phyloP scores from a whole-genome alignment of 2,329 filamentous ascomycete genomes.

The Trichocomaceae sp. region DNA sequence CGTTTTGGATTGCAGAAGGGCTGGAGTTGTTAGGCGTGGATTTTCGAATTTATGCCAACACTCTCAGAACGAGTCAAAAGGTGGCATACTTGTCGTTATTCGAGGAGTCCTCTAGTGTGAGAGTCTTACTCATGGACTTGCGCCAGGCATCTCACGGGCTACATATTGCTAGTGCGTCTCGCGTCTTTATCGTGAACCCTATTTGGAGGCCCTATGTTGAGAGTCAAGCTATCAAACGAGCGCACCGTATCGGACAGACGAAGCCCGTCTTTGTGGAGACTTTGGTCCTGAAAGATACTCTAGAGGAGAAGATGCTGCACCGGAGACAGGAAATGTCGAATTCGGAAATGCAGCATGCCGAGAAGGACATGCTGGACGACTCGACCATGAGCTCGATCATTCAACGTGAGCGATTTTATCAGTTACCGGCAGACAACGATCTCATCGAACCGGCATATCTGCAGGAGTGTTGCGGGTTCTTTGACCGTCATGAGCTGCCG shows the following conservation, averaged over 20 bases:
- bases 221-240: slow-evolving; percentile 85
- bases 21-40: slow-evolving; percentile 64
- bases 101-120: slow-evolving; percentile 60
- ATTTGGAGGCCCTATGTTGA: slow-evolving; percentile 79
- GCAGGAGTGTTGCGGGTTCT: slow-evolving; percentile 27
- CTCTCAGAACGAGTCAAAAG: slow-evolving; percentile 55
- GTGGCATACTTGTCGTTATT: slow-evolving; percentile 74
- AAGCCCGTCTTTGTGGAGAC: slow-evolving; percentile 79
- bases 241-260: slow-evolving; percentile 77
- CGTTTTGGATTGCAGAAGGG: slow-evolving; percentile 76
- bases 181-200: slow-evolving; percentile 84
- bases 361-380: slow-evolving; percentile 54
- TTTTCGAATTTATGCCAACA: slow-evolving; percentile 51
- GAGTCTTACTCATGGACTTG: slow-evolving; percentile 87
- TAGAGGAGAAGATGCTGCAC: slow-evolving; percentile 78
- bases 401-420: slow-evolving; percentile 47
- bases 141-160: slow-evolving; percentile 80
- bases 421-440: slow-evolving; percentile 29
- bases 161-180: slow-evolving; percentile 73
- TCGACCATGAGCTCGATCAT: slow-evolving; percentile 54
- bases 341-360: slow-evolving; percentile 47
- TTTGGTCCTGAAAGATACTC: slow-evolving; percentile 67
- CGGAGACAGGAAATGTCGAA: slow-evolving; percentile 69
- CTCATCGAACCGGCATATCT: slow-evolving; percentile 23
- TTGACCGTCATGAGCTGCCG: slow-evolving; percentile 33